These are phyloP conservation scores for Hanseniaspora lindneri DNA, from an alignment of 805 yeast species.

Conservation along the genomic window DNA sequence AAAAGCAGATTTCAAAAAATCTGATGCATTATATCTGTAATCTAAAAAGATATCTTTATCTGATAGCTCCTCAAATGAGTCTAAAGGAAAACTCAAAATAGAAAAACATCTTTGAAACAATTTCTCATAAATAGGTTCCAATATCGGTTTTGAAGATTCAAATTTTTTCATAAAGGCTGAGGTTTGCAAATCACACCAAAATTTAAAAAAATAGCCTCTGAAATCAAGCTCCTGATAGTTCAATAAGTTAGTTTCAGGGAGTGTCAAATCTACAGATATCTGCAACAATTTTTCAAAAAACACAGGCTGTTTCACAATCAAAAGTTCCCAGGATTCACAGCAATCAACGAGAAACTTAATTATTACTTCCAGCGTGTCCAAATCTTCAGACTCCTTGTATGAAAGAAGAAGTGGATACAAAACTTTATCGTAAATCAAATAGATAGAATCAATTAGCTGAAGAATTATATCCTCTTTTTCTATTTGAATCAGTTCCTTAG, in stretches of 20 bases:
- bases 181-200: conserved; percentile 74
- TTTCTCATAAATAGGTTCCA: conserved; percentile 44
- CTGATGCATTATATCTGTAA: conserved; percentile 94
- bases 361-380: conserved; percentile 53
- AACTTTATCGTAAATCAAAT: conserved; percentile 53
- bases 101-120: conserved; percentile 30
- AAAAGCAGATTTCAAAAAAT: conserved; percentile 85
- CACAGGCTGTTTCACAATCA: conserved; percentile 60
- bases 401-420: conserved; percentile 39
- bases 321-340: conserved; percentile 89
- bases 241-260: conserved; percentile 38
- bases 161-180: conserved; percentile 22
- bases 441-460: conserved; percentile 53
- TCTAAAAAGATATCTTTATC: conserved; percentile 87
- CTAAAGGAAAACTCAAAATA: conserved; percentile 59
- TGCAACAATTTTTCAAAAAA: conserved; percentile 63
- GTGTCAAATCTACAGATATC: conserved; percentile 55
- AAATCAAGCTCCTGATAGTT: conserved; percentile 59
- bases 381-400: conserved; percentile 26
- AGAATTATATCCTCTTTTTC: conserved; percentile 47
- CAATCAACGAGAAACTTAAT: conserved; percentile 79
- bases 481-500: conserved; percentile 30
- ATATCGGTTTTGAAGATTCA: conserved; percentile 40
- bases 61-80: conserved; percentile 56
- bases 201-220: conserved; percentile 79